Base-by-base conservation (phyloP, 768 basidiomycete species). In the Mycena filopes region DNA sequence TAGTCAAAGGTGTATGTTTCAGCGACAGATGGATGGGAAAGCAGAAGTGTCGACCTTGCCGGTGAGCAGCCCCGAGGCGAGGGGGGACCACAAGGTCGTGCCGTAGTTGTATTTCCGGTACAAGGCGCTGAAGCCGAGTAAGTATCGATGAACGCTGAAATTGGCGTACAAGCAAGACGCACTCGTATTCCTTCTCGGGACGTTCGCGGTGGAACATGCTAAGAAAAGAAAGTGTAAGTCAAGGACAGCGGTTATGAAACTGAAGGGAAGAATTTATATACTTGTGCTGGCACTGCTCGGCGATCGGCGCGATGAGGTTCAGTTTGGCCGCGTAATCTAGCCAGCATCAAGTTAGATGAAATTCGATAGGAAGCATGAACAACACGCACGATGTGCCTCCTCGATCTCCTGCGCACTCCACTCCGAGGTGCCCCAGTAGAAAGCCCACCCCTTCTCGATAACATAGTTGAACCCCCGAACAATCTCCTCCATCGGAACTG, bases 381-480 rank as follows among this genome's bases (percentile, higher is more conserved):
- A 36, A 9, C 36, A 15, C 36, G 10, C 15, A 36, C 36, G 36
- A 15, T 36, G 36, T 10, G 36, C 36, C 15, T 36, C 36, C 36
- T 36, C 36, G 36, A 36, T 11, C 15, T 36, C 36, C 15, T 36
- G 36, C 11, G 36, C 36, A 36, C 36, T 36, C 36, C 36, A 95
- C 75, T 94, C 93, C 11, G 88, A 90, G 1, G 91, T 92, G 26
- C 81, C 91, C 90, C 90, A 91, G 73, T 89, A 90, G 74, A 84
- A 87, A 4, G 88, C 85, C 88, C 89, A 89, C 72, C 90, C 91
- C 68, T 87, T 79, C 54, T 91, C 86, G 69, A 94, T 92, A 28
- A 93, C 82, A 69, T 81, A 88, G 80, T 92, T 93, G 82, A 95
- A 94, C 0, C 90, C 91, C 46, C 93, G 86, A 47, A 95, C 92